These are phyloP conservation scores for Erysiphe pulchra DNA, from an alignment of 2,329 filamentous ascomycete species.

Conservation along the genomic window DNA sequence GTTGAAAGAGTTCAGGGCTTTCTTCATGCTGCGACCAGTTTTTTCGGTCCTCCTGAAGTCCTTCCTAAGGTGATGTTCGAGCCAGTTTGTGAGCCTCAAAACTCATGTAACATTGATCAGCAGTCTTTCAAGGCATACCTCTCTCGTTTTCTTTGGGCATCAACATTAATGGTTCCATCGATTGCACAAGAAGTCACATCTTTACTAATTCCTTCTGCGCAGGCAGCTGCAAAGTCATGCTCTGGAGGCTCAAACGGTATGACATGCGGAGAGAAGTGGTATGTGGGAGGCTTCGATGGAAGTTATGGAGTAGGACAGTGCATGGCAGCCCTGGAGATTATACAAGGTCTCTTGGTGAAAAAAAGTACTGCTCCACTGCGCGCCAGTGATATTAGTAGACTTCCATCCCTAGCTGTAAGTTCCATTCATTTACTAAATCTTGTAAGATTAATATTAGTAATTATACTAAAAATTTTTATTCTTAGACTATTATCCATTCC, in stretches of 20 bases:
- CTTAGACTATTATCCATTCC: no score
- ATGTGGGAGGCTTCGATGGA: constrained; percentile 28
- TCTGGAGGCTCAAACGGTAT: constrained; percentile 25
- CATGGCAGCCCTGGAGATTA: constrained; percentile 35
- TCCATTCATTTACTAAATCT: no score
- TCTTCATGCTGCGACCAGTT: constrained; percentile 23
- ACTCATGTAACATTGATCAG: constrained; percentile 35
- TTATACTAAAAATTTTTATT: no score
- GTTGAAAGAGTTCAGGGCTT: constrained; percentile 24
- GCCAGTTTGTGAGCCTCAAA: constrained; percentile 32
- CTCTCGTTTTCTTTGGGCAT: constrained; percentile 35
- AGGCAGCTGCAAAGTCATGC: constrained; percentile 29
- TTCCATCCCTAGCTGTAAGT: no score
- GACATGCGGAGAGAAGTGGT: constrained; percentile 35
- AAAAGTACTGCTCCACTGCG: constrained; percentile 18
- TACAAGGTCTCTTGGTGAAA: constrained; percentile 30
- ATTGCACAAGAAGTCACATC: constrained; percentile 21
- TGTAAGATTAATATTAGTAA: no score
- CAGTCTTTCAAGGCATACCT: constrained; percentile 43
- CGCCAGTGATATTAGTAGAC: not conserved
- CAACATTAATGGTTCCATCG: constrained; percentile 28
- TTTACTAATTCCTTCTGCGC: constrained; percentile 24
- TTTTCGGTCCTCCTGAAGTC: constrained; percentile 26
- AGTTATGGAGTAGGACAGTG: constrained; percentile 31
- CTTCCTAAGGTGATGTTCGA: constrained; percentile 37